Conservation (phyloP, 306 rosid species). For the Crataegus laevigata region DNA sequence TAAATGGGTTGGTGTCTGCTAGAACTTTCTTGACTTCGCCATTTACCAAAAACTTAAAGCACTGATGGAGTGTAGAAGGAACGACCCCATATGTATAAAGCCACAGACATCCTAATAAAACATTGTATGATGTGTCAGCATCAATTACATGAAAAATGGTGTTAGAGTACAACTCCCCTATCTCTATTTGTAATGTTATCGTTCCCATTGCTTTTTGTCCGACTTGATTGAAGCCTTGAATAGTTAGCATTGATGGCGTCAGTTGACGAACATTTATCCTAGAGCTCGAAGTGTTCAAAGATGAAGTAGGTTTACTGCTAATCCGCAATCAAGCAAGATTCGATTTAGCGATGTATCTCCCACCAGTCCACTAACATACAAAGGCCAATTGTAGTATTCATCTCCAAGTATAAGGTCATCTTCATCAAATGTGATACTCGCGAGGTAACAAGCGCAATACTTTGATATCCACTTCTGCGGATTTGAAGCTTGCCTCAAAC, state of each 20-base stretch:
- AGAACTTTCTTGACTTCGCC: no score
- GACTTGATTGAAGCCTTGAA: neutral
- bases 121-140: no score
- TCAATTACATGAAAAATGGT: no score
- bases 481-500: neutral
- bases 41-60: no score
- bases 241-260: neutral
- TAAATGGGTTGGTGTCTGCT: no score
- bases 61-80: no score
- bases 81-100: no score
- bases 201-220: neutral
- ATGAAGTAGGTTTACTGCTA: neutral
- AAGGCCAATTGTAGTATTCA: neutral
- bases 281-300: neutral
- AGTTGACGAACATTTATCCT: neutral
- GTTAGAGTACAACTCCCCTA: neutral
- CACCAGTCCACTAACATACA: neutral
- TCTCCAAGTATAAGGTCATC: neutral
- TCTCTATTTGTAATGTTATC: neutral
- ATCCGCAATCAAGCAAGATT: neutral
- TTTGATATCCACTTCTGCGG: neutral
- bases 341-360: neutral
- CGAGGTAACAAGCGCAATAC: neutral
- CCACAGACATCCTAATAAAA: no score
- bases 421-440: neutral